These are phyloP conservation scores for Passalora sequoiae DNA, from an alignment of 2,329 filamentous ascomycete species.

Conservation along the genomic window DNA sequence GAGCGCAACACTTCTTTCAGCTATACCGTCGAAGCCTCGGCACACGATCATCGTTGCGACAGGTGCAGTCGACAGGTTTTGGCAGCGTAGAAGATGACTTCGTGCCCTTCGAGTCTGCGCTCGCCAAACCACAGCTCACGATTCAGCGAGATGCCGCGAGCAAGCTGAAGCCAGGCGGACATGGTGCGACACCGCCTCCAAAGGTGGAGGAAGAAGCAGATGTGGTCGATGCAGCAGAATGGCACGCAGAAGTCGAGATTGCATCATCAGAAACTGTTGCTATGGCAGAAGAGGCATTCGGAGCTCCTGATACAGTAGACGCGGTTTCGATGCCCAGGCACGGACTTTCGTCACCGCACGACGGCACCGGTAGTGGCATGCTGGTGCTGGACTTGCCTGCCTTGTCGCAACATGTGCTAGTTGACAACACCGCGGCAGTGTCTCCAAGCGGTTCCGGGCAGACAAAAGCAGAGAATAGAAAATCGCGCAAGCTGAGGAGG, in stretches of 20 bases:
- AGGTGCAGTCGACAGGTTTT: conserved; percentile 1
- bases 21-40: conserved; percentile 11
- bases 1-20: conserved; percentile 14
- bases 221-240: background rate
- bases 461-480: conserved; percentile 11
- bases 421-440: background rate
- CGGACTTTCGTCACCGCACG: background rate
- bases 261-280: too few relatives aligned
- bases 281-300: too few relatives aligned
- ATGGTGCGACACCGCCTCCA: background rate
- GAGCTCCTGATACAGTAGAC: background rate
- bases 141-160: too few relatives aligned
- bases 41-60: conserved; percentile 13
- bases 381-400: conserved; percentile 1
- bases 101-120: conserved; percentile 15
- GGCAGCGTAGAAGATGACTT: conserved; percentile 11
- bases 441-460: too few relatives aligned
- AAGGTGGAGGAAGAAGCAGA: background rate
- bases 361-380: background rate
- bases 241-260: conserved; percentile 5
- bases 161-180: too few relatives aligned
- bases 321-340: background rate
- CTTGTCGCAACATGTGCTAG: background rate
- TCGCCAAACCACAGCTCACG: too few relatives aligned
- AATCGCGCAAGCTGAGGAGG: conserved; percentile 14